Base-by-base conservation (phyloP, 441 rosid species). In the Macaranga tanarius region DNA sequence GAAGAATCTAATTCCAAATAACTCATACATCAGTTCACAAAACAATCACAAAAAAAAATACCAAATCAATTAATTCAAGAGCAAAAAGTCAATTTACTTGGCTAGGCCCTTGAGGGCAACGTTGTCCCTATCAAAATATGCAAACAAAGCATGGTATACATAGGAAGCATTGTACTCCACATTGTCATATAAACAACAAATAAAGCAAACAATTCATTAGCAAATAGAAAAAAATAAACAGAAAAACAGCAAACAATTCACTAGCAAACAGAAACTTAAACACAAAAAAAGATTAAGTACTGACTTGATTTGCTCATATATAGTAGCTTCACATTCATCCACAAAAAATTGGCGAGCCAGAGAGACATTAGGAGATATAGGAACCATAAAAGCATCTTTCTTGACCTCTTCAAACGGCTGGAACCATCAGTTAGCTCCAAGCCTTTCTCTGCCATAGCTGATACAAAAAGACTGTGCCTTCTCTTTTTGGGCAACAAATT, bases 141-240 rank as follows among this genome's bases (percentile, higher is more conserved):
- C 98, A 72, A 70, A 91, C 96, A 95, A n/a, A n/a, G 98, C 84
- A 68, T 93, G 98, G 87, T 95, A 95, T 23, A 86, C 90, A 61
- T 91, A 93, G 22, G 98, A 93, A 23, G 87, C 93, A 64, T 82
- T 91, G 86, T 95, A 95, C 75, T 93, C 99, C 87, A 95, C 97
- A 77, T 98, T 95, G 88, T 16, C 13, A 77, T 71, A 59, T 47
- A 31, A 54, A 67, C 42, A 42, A 16, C n/a, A 80, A 6, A 66
- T 64, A 44, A 57, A 73, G 61, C 65, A 31, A 45, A 58, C 8
- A 19, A 45, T 11, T 16, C 11, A 5, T 25, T 22, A 48, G 19
- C 51, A 47, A 69, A 0, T 42, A 10, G 0, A 11, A 11, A 48
- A 13, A 3, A 42, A 40, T 22, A 34, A 9, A 16, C 13, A 17